A percentile compares a stretch with the other conserved stretches of the same genome.
Conservation (phyloP, 129 eudicot species). For the Escallonia herrerae region DNA sequence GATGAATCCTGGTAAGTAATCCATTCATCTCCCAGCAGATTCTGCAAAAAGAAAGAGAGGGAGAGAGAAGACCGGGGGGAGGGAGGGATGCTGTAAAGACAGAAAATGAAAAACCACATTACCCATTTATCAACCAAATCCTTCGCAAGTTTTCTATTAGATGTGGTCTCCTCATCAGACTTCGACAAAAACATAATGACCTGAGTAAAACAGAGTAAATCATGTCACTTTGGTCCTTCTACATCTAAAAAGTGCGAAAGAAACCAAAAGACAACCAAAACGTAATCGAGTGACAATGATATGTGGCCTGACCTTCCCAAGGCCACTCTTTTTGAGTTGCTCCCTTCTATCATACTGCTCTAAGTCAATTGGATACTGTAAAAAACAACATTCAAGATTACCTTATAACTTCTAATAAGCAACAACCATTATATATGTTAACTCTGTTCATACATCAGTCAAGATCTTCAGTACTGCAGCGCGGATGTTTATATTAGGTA, state of each 20-base stretch:
- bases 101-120: conserved; percentile 1
- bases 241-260: no score
- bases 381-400: conserved; percentile 1
- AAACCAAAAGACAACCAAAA: not conserved
- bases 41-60: not conserved
- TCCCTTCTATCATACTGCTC: conserved; percentile 84
- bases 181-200: conserved; percentile 94
- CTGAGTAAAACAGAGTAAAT: conserved; percentile 28
- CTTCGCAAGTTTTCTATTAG: conserved; percentile 90
- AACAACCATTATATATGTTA: not conserved
- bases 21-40: no score
- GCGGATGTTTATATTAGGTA: conserved; percentile 92
- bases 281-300: not conserved
- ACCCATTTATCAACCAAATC: conserved; percentile 99
- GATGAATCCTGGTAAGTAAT: no score
- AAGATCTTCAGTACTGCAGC: conserved; percentile 79
- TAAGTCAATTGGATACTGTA: conserved; percentile 82
- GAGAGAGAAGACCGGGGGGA: no score
- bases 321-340: conserved; percentile 82
- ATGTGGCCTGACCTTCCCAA: conserved; percentile 61
- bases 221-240: not conserved
- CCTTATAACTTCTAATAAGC: not conserved
- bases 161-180: conserved; percentile 91
- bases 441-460: conserved; percentile 52
- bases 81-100: no score